A percentile compares a stretch with the other conserved stretches of the same genome.
Evolutionary conservation across 1,139 yeast genomes (phyloP).

Genomic region (Suhomyces kunorum): DNA sequence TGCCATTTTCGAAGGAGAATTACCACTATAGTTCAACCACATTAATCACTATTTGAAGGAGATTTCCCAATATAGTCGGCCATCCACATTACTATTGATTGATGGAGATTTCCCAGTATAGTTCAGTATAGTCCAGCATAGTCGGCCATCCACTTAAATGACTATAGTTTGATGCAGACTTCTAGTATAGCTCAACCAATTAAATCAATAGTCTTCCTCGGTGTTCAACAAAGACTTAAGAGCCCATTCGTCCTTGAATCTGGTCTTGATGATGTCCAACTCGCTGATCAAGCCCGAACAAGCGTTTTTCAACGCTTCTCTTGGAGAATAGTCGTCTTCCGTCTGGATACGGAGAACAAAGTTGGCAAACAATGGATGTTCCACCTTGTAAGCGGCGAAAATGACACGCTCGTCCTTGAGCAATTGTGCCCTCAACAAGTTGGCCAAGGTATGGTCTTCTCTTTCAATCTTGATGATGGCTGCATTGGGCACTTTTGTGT

Average conservation of each 20-base stretch:
- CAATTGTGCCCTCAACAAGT: conserved; percentile 81
- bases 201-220: conserved; percentile 44
- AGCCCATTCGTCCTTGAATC: conserved; percentile 91
- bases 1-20: no score
- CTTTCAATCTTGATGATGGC: conserved; percentile 90
- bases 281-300: conserved; percentile 81
- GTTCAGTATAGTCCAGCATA: no score
- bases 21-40: no score
- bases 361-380: conserved; percentile 95
- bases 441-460: conserved; percentile 96
- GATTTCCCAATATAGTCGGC: no score
- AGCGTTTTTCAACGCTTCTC: conserved; percentile 86
- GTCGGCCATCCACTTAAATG: no score
- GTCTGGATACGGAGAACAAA: conserved; percentile 93
- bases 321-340: conserved; percentile 90
- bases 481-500: conserved; percentile 93
- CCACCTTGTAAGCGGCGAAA: conserved; percentile 96
- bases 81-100: no score
- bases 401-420: conserved; percentile 82
- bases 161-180: no score
- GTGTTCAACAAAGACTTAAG: conserved; percentile 70
- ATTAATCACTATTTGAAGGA: no score
- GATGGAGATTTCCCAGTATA: no score
- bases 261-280: conserved; percentile 68
- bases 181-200: no score